Evolutionary conservation across 1,284 basidiomycete species (phyloP), one percentile per base, ranked within the genome.

Genomic region (Ustilago sp.): DNA sequence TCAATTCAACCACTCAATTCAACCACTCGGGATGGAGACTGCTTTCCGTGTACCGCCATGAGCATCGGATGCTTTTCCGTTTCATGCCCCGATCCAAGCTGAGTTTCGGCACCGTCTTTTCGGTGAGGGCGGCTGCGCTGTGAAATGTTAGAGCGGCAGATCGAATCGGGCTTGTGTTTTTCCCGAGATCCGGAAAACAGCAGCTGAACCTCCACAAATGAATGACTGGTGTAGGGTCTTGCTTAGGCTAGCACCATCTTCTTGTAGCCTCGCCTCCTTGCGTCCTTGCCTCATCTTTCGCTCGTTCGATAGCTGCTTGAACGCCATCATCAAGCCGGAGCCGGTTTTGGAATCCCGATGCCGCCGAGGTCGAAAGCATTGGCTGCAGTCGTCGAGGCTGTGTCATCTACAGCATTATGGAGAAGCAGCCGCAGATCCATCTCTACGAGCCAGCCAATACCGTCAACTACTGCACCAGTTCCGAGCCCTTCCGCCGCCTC

Each of bases 351-450:
- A 13, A 19, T 32, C 52, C 35, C 34, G 0, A 71, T 71, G 68
- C 59, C 68, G 11, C 55, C 63, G 2, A 62, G 45, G 23, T 54
- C 63, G 19, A 65, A 66, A 28, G 59, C 59, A 0, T 47, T 71
- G 15, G 59, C 56, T n/a, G n/a, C 59, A 38, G 63, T 56, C 5
- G 39, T 65, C 41, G 59, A 65, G 32, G 32, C 58, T 2, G 12
- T 59, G 4, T 6, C 48, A 0, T 52, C 61, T 7, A 39, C 58
- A 3, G n/a, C 68, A 9, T 19, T 63, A 31, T 45, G 68, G 39
- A 56, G 68, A 53, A 71, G 68, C 51, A 66, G 68, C 50, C 63
- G 68, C 28, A 35, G 50, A 54, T 62, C 56, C 8, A 47, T 62
- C 2, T 8, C 68, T 3, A 43, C 55, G 7, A 47, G 50, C 35